These are phyloP conservation scores for Echria macrotheca DNA, from an alignment of 495 filamentous ascomycete species.

Conservation along the genomic window DNA sequence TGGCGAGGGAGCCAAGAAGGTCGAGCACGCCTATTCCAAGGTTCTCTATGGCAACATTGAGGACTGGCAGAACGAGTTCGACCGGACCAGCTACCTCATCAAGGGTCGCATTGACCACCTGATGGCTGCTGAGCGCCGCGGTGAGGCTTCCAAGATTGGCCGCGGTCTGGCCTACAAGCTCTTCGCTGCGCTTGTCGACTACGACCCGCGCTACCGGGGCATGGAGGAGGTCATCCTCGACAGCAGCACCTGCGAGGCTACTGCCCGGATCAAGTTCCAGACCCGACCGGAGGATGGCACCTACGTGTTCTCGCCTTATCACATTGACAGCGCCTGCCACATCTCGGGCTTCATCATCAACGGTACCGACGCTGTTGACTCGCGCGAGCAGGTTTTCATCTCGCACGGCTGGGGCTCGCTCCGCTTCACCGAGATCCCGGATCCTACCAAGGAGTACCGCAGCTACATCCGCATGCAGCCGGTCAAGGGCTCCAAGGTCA, in stretches of 20 bases:
- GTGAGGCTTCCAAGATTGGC: constrained; percentile 55
- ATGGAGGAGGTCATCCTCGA: constrained; percentile 76
- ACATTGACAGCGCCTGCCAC: constrained; percentile 65
- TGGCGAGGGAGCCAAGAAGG: constrained; percentile 37
- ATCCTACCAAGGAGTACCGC: constrained; percentile 58
- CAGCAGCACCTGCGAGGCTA: constrained; percentile 65
- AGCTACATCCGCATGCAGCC: constrained; percentile 66
- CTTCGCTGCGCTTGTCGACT: constrained; percentile 66
- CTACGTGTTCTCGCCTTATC: constrained; percentile 64
- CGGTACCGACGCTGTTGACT: constrained; percentile 66
- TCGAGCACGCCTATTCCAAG: constrained; percentile 48
- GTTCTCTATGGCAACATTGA: constrained; percentile 42
- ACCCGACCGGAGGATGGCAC: constrained; percentile 52
- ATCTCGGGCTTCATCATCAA: constrained; percentile 78
- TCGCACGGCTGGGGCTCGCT: constrained; percentile 78
- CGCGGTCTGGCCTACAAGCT: constrained; percentile 74
- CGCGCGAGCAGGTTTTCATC: constrained; percentile 65
- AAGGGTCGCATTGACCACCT: constrained; percentile 47
- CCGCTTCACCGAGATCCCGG: constrained; percentile 60
- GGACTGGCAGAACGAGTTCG: constrained; percentile 49
- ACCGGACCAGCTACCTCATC: constrained; percentile 53
- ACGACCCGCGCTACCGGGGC: constrained; percentile 59
- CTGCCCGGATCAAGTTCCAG: constrained; percentile 62
- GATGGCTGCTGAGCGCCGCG: constrained; percentile 43
- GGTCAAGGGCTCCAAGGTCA: constrained; percentile 46